Base-by-base conservation (phyloP, 2,329 filamentous ascomycete genomes). In the Penicillium sp. region DNA sequence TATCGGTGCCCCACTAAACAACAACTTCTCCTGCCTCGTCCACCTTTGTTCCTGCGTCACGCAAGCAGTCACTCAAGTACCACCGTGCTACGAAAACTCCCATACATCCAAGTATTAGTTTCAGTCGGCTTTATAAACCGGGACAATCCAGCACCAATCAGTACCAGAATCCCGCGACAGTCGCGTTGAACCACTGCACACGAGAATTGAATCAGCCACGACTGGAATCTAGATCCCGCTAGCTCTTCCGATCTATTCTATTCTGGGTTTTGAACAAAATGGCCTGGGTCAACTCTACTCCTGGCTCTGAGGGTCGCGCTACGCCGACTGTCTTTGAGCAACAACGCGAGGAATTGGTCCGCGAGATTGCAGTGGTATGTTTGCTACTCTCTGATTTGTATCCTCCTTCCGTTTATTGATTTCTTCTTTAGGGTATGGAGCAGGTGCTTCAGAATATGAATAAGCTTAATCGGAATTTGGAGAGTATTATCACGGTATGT, bases 371-470 rank as follows among this genome's bases (percentile, higher is more conserved):
- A 1, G 68, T 75, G 55, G 77, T 77, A 55, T 64, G 73, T 63
- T 41, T n/a, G 6, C 26, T 26, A 19, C 4, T 19, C 3, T 39
- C 9, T 1, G 1, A n/a, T 39, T 27, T 22, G 5, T 4, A 19
- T 33, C 57, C 9, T 14, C 2, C 21, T 10, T 37, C 21, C 7
- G 9, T 26, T 11, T 13, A 13, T 13, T 57, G 5, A 45, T 24
- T n/a, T 27, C 14, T 27, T 10, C 1, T 22, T 33, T 29, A 86
- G 84, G 82, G 81, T 59, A 81, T 99, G 72, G 95, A 98, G 69
- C 88, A 95, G 68, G 92, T 96, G 57, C 87, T 99, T 10, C 90
- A 93, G 68, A 97, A 96, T 70, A 91, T 98, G 75, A 99, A 98
- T 78, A 93, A 93, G 68, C 79, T 99, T 57, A 99, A 98, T 74